These are phyloP conservation scores for Beverwykella pulmonaria DNA, from an alignment of 495 filamentous ascomycete species.

Conservation along the genomic window DNA sequence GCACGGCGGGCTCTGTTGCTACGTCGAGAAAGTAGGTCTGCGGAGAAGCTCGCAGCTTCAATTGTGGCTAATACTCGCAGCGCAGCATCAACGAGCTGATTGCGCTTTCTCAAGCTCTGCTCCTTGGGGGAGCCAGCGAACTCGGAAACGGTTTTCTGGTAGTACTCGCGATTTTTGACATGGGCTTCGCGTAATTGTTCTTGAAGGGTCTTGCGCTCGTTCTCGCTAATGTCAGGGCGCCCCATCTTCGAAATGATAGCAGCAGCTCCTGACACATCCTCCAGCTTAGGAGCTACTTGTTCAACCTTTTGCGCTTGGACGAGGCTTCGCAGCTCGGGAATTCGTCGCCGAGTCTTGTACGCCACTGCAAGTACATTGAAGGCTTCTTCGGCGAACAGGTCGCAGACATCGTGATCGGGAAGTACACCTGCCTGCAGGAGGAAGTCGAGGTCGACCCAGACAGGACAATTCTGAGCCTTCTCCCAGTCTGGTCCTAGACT, in stretches of 20 bases:
- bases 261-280: constrained; percentile 30
- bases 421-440: constrained; percentile 17
- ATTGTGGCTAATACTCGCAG: constrained; percentile 33
- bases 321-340: constrained; percentile 27
- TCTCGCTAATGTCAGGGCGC: neutral
- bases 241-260: constrained; percentile 26
- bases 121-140: constrained; percentile 19
- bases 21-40: constrained; percentile 40
- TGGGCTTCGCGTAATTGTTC: constrained; percentile 23
- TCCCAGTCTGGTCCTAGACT: constrained; percentile 31
- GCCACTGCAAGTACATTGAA: constrained; percentile 26
- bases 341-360: constrained; percentile 22
- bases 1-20: constrained; percentile 41
- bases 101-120: constrained; percentile 26
- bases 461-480: neutral
- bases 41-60: constrained; percentile 35
- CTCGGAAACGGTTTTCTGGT: neutral
- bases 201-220: constrained; percentile 14
- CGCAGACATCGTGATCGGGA: constrained; percentile 1
- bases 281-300: constrained; percentile 21
- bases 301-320: constrained; percentile 23
- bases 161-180: constrained; percentile 18
- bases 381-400: constrained; percentile 25
- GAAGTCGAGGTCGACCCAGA: constrained; percentile 22
- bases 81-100: constrained; percentile 39